Evolutionary conservation across 2,329 filamentous ascomycete genomes (phyloP).

Genomic region (Rhinocladiella similis): DNA sequence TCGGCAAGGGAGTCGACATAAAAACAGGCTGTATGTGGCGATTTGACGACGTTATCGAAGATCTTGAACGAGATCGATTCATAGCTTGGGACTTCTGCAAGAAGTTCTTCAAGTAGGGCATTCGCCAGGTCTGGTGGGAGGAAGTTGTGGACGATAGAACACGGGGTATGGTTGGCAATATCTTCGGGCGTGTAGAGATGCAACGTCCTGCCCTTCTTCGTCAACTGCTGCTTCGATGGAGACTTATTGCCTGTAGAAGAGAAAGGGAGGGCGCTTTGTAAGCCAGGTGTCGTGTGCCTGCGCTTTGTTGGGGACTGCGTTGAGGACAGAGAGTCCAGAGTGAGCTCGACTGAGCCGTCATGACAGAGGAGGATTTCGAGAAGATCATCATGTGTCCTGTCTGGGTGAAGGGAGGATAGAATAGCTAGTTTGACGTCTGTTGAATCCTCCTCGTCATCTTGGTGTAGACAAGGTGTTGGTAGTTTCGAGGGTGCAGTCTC

Average conservation of each 20-base stretch:
- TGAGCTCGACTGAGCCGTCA: conserved; percentile 71
- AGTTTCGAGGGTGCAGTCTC: neutral
- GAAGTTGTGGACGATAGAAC: conserved; percentile 91
- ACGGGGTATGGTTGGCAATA: conserved; percentile 80
- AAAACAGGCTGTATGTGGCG: conserved; percentile 80
- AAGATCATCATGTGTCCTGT: conserved; percentile 63
- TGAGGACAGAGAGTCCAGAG: conserved; percentile 56
- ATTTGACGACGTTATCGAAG: conserved; percentile 83
- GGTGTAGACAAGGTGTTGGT: neutral
- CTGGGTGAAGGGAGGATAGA: conserved; percentile 73
- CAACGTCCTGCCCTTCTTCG: conserved; percentile 77
- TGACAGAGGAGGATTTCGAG: conserved; percentile 77
- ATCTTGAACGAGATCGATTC: conserved; percentile 74
- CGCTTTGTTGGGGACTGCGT: conserved; percentile 39
- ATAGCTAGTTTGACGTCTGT: conserved; percentile 90
- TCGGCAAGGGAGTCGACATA: conserved; percentile 77
- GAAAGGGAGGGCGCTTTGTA: conserved; percentile 64
- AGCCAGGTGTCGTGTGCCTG: conserved; percentile 43
- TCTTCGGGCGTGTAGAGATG: conserved; percentile 81
- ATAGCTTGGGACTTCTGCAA: conserved; percentile 72
- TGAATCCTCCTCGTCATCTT: conserved; percentile 63
- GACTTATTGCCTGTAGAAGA: conserved; percentile 22
- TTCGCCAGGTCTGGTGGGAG: conserved; percentile 71
- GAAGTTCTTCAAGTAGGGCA: conserved; percentile 70
- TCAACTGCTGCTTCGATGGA: conserved; percentile 51